Conservation (phyloP, 495 filamentous ascomycete species). For the Penicillium subrubescens region DNA sequence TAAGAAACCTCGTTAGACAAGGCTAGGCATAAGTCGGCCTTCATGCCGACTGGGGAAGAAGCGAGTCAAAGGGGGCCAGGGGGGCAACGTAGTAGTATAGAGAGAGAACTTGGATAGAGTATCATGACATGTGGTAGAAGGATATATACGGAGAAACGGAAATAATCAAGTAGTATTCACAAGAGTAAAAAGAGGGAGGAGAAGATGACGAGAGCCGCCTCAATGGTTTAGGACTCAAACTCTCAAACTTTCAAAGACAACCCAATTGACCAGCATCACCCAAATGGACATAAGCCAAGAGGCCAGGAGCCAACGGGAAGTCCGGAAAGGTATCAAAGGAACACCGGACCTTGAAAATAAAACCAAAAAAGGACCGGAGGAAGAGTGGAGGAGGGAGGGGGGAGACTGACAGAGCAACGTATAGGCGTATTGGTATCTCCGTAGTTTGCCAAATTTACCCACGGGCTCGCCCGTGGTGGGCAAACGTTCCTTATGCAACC, state of each 20-base stretch:
- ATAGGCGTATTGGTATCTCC: not conserved
- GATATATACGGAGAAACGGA: not conserved
- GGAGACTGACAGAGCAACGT: conserved; percentile 6
- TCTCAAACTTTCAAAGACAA: not conserved
- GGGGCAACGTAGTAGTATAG: not conserved
- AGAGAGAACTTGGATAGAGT: not conserved
- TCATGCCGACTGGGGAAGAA: conserved; percentile 21
- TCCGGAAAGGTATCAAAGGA: not conserved
- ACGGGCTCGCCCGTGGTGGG: conserved; percentile 43
- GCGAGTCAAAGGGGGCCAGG: not conserved
- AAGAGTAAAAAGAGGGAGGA: not conserved
- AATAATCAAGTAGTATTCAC: not conserved
- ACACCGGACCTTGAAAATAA: not conserved
- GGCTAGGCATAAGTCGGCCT: conserved; percentile 17
- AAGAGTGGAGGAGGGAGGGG: conserved; percentile 28
- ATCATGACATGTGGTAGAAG: not conserved
- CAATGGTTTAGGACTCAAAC: not conserved
- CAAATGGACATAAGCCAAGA: not conserved
- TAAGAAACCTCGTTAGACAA: conserved; percentile 15
- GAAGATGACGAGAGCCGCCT: conserved; percentile 1
- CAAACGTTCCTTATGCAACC: conserved; percentile 21
- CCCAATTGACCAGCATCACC: not conserved
- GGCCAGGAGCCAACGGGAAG: not conserved
- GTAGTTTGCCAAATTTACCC: conserved; percentile 13
- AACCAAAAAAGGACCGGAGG: conserved; percentile 1